Conservation (phyloP, 1,284 basidiomycete species). For the Ganoderma leucocontextum region DNA sequence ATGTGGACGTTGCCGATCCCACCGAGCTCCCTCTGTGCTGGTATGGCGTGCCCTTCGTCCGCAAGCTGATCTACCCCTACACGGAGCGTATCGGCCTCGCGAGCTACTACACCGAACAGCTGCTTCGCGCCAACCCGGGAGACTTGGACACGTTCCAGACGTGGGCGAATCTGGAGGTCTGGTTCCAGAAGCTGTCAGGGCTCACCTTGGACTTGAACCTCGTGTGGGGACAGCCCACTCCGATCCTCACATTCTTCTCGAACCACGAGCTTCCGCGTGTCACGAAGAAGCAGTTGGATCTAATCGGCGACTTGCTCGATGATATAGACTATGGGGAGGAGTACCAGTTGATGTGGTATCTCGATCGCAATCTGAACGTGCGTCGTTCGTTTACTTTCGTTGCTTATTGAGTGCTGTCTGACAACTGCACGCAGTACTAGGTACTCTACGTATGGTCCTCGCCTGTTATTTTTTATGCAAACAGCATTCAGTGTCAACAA, state of each 20-base stretch:
- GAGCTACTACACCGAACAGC: neutral
- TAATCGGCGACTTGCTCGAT: neutral
- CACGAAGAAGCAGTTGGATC: neutral
- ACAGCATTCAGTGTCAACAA: no score
- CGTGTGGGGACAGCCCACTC: neutral
- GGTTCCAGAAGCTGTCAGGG: neutral
- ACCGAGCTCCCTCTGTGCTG: neutral
- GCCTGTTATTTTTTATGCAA: no score
- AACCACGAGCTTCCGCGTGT: neutral
- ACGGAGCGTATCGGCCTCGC: neutral
- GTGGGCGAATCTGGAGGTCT: neutral
- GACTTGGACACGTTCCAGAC: neutral
- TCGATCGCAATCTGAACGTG: neutral
- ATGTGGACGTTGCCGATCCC: neutral
- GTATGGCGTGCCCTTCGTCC: neutral
- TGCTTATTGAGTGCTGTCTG: neutral
- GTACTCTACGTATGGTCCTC: no score
- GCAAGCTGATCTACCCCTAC: neutral
- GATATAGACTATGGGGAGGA: neutral
- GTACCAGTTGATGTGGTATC: neutral
- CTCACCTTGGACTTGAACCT: neutral
- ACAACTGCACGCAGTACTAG: neutral
- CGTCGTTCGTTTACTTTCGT: neutral
- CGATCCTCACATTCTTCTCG: neutral
- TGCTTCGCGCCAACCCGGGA: neutral